Evolutionary conservation across 441 rosid species (phyloP), one percentile per base, ranked within the genome.

Genomic region (Melianthus villosus): DNA sequence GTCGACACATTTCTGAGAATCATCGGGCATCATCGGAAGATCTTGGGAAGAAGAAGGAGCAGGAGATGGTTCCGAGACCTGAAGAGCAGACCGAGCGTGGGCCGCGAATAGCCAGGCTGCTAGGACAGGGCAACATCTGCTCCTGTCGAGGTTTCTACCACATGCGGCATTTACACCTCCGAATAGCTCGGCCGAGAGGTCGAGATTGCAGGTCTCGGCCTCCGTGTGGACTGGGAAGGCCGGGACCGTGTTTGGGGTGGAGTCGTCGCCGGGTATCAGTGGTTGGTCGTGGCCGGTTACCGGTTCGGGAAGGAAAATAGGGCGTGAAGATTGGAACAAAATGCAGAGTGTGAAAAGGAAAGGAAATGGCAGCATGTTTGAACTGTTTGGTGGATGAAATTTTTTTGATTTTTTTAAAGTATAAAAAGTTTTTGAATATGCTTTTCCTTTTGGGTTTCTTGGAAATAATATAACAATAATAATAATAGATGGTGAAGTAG

Each of bases 101-200:
- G 97, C 95, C 1, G 97, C 95, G 44, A 72, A 89, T 35, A 89
- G 83, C 97, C 95, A 89, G 0, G 97, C 97, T 0, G 85, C 93
- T 4, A 89, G 42, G 3, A 83, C 95, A 0, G 97, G 97, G 46
- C 95, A 89, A 58, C 95, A 89, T 1, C 95, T 70, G 54, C 92
- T 66, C 18, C 97, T 63, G 75, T 81, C 95, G 1, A 89, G 81
- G 69, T 72, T 66, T 38, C 72, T 52, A 22, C 92, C 77, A 48
- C 97, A 89, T 0, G 95, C 97, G 9, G 69, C 78, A 44, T 65
- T 67, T 22, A 89, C 97, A 2, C 95, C 95, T 17, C 97, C 95
- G 50, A 89, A 89, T 12, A 89, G 85, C 68, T 89, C 97, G 14
- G 66, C 87, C 0, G 95, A 83, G 52, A 89, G 79, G 80, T 89